Evolutionary conservation across 176 grass and related monocot species (phyloP).

Genomic region (Oryza officinalis): DNA sequence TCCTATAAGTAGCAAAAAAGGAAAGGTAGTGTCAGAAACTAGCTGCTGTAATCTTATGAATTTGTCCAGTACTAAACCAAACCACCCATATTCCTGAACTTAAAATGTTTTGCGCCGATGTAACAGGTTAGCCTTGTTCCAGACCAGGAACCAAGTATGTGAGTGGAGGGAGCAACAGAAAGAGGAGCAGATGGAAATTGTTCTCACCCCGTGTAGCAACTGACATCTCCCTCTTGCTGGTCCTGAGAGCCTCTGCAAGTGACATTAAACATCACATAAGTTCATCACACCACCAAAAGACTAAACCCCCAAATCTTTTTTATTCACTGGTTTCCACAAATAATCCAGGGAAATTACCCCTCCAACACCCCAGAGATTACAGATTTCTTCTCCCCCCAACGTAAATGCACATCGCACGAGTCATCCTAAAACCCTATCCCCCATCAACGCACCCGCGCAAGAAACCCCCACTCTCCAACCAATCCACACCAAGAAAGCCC

Average conservation of each 20-base stretch:
- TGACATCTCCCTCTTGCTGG: slow-evolving; percentile 91
- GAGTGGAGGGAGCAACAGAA: background rate
- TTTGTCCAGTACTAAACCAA: background rate
- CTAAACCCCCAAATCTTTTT: background rate
- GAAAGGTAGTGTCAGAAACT: too few relatives aligned
- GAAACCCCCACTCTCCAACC: background rate
- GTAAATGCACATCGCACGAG: background rate
- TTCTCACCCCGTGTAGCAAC: slow-evolving; percentile 82
- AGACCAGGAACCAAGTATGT: slow-evolving; percentile 12
- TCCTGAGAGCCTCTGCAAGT: slow-evolving; percentile 82
- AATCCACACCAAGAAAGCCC: background rate
- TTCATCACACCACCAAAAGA: background rate
- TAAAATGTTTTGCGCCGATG: background rate
- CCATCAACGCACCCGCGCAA: background rate
- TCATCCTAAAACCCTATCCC: slow-evolving; percentile 27
- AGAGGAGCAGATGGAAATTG: background rate
- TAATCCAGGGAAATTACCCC: background rate
- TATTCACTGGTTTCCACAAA: background rate
- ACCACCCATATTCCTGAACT: background rate
- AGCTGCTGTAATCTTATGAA: background rate
- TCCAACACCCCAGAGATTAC: background rate
- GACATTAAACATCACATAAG: background rate
- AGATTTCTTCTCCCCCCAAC: background rate
- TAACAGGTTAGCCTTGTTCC: background rate
- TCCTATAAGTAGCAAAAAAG: slow-evolving; percentile 5